Conservation (phyloP, 305 asterid species). For the Solanum hybrid region DNA sequence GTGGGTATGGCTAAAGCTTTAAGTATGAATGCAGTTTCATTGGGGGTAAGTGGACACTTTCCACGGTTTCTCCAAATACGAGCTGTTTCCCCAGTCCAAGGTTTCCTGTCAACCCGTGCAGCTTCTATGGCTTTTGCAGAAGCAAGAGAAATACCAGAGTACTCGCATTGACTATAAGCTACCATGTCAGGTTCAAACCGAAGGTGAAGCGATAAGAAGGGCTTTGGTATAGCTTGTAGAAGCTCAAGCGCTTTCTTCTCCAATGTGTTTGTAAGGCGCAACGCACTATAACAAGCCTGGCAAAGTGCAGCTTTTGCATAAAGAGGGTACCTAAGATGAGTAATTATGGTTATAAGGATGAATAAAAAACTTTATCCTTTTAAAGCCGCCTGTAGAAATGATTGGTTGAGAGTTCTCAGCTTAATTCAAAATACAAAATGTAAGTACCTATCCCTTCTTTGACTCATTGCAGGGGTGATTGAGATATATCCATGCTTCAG, state of each 20-base stretch:
- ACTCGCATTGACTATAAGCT: conserved; percentile 86
- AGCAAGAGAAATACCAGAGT: conserved; percentile 50
- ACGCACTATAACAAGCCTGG: conserved; percentile 76
- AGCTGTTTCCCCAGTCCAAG: conserved; percentile 87
- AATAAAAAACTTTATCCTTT: background rate
- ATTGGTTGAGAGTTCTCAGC: background rate
- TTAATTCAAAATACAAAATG: background rate
- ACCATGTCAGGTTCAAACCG: conserved; percentile 99
- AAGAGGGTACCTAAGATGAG: conserved; percentile 59
- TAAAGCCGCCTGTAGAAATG: background rate
- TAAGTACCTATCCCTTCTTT: conserved; percentile 84
- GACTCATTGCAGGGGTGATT: conserved; percentile 93
- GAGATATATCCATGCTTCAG: conserved; percentile 78
- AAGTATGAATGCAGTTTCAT: conserved; percentile 72
- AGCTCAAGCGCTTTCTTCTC: conserved; percentile 66
- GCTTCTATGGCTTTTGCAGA: conserved; percentile 70
- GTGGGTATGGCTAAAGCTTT: conserved; percentile 73
- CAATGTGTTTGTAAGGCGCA: conserved; percentile 51
- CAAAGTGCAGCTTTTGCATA: conserved; percentile 87
- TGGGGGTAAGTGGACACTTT: conserved; percentile 90
- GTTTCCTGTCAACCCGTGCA: conserved; percentile 74
- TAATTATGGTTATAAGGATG: background rate
- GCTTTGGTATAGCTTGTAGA: conserved; percentile 87
- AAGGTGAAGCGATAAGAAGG: conserved; percentile 93
- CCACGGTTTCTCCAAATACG: conserved; percentile 86